These are phyloP conservation scores for Antitrichia curtipendula DNA, from an alignment of 225 moss, liverwort and hornwort genomes.

Conservation along the genomic window DNA sequence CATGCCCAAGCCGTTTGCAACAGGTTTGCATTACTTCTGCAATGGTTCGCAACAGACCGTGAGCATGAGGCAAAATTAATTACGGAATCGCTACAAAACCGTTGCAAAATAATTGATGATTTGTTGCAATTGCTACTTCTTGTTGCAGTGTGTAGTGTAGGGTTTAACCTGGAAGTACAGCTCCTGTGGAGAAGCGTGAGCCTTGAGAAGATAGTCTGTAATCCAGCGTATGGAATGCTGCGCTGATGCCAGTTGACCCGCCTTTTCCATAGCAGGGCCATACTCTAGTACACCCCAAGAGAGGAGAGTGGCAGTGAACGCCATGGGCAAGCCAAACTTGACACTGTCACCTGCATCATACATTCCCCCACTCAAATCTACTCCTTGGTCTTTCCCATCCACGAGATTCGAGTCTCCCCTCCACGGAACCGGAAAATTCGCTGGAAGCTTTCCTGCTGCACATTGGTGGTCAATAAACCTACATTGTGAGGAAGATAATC, in stretches of 20 bases:
- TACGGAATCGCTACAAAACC: neutral
- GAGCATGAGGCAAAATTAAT: too few relatives aligned
- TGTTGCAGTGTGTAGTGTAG: neutral
- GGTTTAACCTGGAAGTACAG: slow-evolving; percentile 22
- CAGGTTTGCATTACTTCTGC: neutral
- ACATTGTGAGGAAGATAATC: neutral
- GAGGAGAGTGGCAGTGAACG: slow-evolving; percentile 76
- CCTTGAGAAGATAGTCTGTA: slow-evolving; percentile 75
- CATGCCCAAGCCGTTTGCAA: neutral
- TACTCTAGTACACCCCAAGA: slow-evolving; percentile 86
- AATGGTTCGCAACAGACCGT: neutral
- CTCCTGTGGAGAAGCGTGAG: slow-evolving; percentile 43
- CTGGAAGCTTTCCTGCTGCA: slow-evolving; percentile 40
- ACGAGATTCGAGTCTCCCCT: slow-evolving; percentile 28
- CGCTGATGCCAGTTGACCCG: slow-evolving; percentile 42
- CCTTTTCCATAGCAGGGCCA: slow-evolving; percentile 36
- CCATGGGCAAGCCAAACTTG: slow-evolving; percentile 92
- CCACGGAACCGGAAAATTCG: slow-evolving; percentile 29
- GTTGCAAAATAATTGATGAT: neutral
- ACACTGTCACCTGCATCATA: slow-evolving; percentile 86
- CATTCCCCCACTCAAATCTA: slow-evolving; percentile 75
- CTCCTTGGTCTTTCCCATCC: slow-evolving; percentile 28
- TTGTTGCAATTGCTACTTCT: neutral
- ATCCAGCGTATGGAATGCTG: slow-evolving; percentile 73
- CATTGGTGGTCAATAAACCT: neutral